Percentiles rank a stretch among this genome's conserved stretches.
These are phyloP conservation scores for Asterella californica DNA, from an alignment of 225 moss, liverwort and hornwort genomes.

Conservation along the genomic window DNA sequence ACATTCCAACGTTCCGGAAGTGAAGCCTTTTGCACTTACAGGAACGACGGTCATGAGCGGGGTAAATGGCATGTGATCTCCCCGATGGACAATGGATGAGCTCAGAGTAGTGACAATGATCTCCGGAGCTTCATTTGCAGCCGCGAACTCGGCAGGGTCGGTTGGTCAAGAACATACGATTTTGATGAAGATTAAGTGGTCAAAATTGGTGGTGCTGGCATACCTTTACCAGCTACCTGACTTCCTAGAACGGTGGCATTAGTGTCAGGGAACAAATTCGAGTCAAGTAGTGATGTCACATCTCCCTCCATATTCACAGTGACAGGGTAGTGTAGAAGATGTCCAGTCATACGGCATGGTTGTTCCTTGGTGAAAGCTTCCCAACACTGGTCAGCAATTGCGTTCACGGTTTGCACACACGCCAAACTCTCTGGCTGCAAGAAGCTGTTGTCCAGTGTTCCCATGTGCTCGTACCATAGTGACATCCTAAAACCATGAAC, in stretches of 20 bases:
- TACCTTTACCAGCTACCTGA: constrained; percentile 7
- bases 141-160: background rate
- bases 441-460: constrained; percentile 49
- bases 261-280: constrained; percentile 33
- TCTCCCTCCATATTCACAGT: constrained; percentile 39
- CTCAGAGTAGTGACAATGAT: background rate
- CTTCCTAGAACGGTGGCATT: constrained; percentile 33
- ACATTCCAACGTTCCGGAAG: background rate
- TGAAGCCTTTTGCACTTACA: background rate
- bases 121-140: background rate
- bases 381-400: constrained; percentile 39
- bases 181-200: constrained; percentile 20
- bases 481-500: constrained; percentile 62
- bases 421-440: constrained; percentile 42
- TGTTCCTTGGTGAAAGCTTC: constrained; percentile 44
- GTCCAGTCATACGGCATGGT: constrained; percentile 54
- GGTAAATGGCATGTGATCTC: background rate
- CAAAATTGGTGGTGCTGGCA: constrained; percentile 21
- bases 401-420: constrained; percentile 51
- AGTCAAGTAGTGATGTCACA: constrained; percentile 10
- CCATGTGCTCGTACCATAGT: constrained; percentile 66
- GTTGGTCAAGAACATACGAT: background rate
- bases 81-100: background rate
- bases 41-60: background rate
- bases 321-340: constrained; percentile 49